Base-by-base conservation (phyloP, 2,329 filamentous ascomycete genomes). In the Microdochium bolleyi region DNA sequence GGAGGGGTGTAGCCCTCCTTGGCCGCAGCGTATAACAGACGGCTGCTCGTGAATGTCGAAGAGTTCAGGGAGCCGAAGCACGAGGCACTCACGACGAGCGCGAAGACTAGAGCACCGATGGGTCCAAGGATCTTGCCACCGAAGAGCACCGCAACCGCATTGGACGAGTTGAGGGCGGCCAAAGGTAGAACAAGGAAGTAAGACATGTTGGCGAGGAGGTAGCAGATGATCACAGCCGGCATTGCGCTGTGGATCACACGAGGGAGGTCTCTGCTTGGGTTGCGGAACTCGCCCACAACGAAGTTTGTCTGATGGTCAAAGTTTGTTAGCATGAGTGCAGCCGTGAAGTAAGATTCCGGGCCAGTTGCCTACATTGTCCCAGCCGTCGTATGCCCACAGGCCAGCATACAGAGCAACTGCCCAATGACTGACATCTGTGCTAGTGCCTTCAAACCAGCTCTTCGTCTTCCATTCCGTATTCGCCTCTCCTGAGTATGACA, bases 301-400 rank as follows among this genome's bases (percentile, higher is more conserved):
- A 96, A 99, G 71, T 96, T 99, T 57, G 92, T 95, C 89, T 94
- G 57, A 10, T 5, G 22, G 48, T 34, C 7, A 44, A 13, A 34
- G 34, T 46, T 19, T 38, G 57, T 70, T 59, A 70, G 62, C 52
- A 60, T 61, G 54, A 54, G 52, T 5, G 5, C 11, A 11, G 30
- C 49, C 37, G 38, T 27, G 44, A 9, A n/a, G 25, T 25, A 10
- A 51, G 37, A 34, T 5, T n/a, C 52, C 25, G 7, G 24, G 24
- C 46, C 10, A 10, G n/a, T 4, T 49, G 76, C 87, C 73, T 73
- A 94, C 90, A 68, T 99, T 99, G 67, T 99, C 94, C 94, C 94
- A 99, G 27, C 94, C 94, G 66, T 99, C 94, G 70, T 94, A 99
- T 1, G 94, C 94, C 94, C 94, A 99, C 4, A 99, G 78, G 9